These are phyloP conservation scores for Malassezia dermatis DNA, from an alignment of 1,284 basidiomycete species.

Conservation along the genomic window DNA sequence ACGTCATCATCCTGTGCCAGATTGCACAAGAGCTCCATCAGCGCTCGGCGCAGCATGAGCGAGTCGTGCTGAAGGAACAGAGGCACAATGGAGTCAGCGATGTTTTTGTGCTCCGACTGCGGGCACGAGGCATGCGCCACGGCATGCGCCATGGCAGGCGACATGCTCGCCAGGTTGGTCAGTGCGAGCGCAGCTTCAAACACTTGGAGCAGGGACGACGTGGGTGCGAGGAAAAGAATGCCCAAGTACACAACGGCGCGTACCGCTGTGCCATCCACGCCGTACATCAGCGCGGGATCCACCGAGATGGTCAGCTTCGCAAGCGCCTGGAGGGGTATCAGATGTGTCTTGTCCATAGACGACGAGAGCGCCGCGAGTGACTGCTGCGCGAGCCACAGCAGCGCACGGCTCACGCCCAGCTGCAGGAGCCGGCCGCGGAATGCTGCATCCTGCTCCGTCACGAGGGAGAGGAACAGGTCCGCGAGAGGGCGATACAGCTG, in stretches of 20 bases:
- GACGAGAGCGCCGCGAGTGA: slow-evolving; percentile 11
- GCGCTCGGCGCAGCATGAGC: slow-evolving; percentile 67
- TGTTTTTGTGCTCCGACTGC: slow-evolving; percentile 10
- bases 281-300: slow-evolving; percentile 77
- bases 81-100: slow-evolving; percentile 38
- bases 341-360: slow-evolving; percentile 37
- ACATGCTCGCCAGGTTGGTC: slow-evolving; percentile 74
- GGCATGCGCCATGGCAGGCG: slow-evolving; percentile 46
- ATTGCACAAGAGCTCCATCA: slow-evolving; percentile 88
- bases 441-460: slow-evolving; percentile 55
- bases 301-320: slow-evolving; percentile 86
- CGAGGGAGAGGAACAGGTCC: slow-evolving; percentile 18
- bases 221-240: slow-evolving; percentile 20
- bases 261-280: slow-evolving; percentile 37
- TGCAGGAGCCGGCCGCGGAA: slow-evolving; percentile 70
- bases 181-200: slow-evolving; percentile 92
- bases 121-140: slow-evolving; percentile 16
- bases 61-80: slow-evolving; percentile 69
- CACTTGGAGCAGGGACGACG: slow-evolving; percentile 64
- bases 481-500: slow-evolving; percentile 9
- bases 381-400: slow-evolving; percentile 53
- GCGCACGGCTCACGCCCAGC: slow-evolving; percentile 66
- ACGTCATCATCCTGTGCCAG: slow-evolving; percentile 65
- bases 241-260: slow-evolving; percentile 21
- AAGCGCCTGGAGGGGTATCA: slow-evolving; percentile 72